Conservation (phyloP, 2,329 filamentous ascomycete genomes). For the Alternaria ethzedia region DNA sequence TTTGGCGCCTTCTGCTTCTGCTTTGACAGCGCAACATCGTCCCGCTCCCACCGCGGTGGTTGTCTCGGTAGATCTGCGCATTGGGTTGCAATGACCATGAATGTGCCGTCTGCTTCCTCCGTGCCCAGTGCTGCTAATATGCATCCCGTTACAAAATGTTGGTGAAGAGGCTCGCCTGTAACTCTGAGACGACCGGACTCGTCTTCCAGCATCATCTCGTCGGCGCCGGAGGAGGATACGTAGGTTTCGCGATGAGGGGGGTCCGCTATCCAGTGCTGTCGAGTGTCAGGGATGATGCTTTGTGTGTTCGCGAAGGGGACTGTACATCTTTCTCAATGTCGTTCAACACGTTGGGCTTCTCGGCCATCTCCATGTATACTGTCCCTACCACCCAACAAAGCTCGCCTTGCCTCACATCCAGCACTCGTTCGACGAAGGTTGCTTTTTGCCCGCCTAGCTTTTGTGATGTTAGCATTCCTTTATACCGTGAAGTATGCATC, state of each 20-base stretch:
- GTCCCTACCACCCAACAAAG: slow-evolving; percentile 95
- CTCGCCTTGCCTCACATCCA: slow-evolving; percentile 94
- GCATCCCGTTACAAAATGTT: slow-evolving; percentile 85
- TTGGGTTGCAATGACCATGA: slow-evolving; percentile 89
- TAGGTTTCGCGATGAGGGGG: slow-evolving; percentile 81
- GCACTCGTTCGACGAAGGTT: slow-evolving; percentile 79
- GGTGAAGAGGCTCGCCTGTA: slow-evolving; percentile 71
- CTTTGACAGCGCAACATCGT: slow-evolving; percentile 54
- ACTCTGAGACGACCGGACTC: slow-evolving; percentile 88
- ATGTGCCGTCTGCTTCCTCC: slow-evolving; percentile 88
- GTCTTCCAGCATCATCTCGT: slow-evolving; percentile 87
- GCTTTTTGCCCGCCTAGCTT: slow-evolving; percentile 76
- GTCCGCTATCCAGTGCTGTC: slow-evolving; percentile 84
- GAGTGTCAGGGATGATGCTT: slow-evolving; percentile 7
- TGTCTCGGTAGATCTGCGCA: slow-evolving; percentile 87
- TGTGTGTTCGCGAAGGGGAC: neutral
- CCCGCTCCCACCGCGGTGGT: slow-evolving; percentile 76
- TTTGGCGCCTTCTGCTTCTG: slow-evolving; percentile 48
- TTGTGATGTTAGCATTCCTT: slow-evolving; percentile 9
- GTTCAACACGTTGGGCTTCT: slow-evolving; percentile 95
- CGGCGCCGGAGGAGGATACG: slow-evolving; percentile 66
- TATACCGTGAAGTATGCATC: neutral
- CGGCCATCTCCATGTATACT: slow-evolving; percentile 94
- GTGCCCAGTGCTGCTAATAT: slow-evolving; percentile 95
- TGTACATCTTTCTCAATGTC: slow-evolving; percentile 89